phyloP scores from a whole-genome alignment of 208 protist species.

The Kentomonas sorsogonicus region DNA sequence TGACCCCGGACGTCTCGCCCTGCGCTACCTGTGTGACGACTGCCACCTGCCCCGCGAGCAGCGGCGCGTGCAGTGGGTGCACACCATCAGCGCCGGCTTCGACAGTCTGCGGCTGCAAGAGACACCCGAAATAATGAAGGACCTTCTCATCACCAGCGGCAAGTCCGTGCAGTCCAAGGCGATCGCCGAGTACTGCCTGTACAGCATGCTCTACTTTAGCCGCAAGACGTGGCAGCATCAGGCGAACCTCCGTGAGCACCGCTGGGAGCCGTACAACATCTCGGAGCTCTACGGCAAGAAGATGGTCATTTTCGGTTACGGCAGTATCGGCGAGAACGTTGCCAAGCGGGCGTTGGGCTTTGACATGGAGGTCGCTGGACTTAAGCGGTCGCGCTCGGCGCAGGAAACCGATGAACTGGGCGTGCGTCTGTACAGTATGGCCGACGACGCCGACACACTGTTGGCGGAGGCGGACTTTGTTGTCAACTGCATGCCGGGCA shows the following conservation, averaged over 20 bases:
- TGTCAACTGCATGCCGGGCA: conserved; percentile 44
- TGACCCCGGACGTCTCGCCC: conserved; percentile 14
- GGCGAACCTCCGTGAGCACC: conserved; percentile 18
- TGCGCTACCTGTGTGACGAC: conserved; percentile 28
- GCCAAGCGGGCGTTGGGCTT: conserved; percentile 19
- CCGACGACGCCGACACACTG: conserved; percentile 16
- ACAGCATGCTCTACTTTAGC: conserved; percentile 58
- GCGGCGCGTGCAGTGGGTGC: conserved; percentile 35
- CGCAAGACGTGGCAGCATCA: conserved; percentile 34
- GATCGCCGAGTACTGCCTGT: conserved; percentile 48
- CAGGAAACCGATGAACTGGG: conserved; percentile 20
- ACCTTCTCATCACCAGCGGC: conserved; percentile 34
- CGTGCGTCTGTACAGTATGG: conserved; percentile 16
- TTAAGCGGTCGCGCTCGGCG: conserved; percentile 14
- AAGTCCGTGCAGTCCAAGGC: conserved; percentile 25
- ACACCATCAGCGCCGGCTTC: conserved; percentile 42
- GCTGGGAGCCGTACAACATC: conserved; percentile 45
- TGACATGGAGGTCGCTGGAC: conserved; percentile 34
- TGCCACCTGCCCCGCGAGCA: conserved; percentile 13
- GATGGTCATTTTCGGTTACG: conserved; percentile 59
- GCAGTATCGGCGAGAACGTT: conserved; percentile 37
- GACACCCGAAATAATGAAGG: conserved; percentile 12
- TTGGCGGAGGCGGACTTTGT: conserved; percentile 47
- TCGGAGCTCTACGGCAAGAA: conserved; percentile 26
- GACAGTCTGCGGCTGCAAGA: conserved; percentile 28